Evolutionary conservation across 208 protist genomes (phyloP), one percentile per base, ranked within the genome.

Genomic region (Acanthamoeba royreba): DNA sequence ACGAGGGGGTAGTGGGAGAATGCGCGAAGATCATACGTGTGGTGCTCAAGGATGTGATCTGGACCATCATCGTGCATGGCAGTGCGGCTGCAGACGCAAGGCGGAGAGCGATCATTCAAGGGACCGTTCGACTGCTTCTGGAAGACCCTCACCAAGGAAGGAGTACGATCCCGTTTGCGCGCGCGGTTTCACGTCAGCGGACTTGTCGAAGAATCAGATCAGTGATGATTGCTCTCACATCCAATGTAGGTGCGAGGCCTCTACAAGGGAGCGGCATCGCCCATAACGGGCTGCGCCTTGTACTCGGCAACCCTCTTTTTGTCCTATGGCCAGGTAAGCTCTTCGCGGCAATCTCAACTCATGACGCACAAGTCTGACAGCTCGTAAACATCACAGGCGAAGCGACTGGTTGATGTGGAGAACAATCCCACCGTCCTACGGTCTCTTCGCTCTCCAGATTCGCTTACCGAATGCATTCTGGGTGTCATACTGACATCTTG

Each of bases 61-160:
- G n/a, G n/a, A n/a, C n/a, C 35, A 49, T 19, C 72, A 13, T 38
- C 42, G 72, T 13, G 5, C 66, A 31, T 38, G 22, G 77, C 33
- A 91, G 88, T 92, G 38, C 40, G 88, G 3, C 42, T 92, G 88
- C 88, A 92, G 43, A 92, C 88, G 22, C 53, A 92, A 49, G 61
- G 40, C 2, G 66, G 47, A 3, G 61, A 74, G 88, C 88, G 40
- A 42, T 46, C 46, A 19, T 92, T 81, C 88, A 46, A 4, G 31
- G 88, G 88, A 33, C 45, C 55, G 25, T 19, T 35, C 4, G 63
- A 92, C 88, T 92, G 88, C 47, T 81, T 92, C 47, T 81, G 53
- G 61, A 92, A 74, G 33, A 92, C 88, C 4, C 88, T 92, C 45
- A 81, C 53, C 53, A 81, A 92, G 61, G 88, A 92, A 45, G 88